These are phyloP conservation scores for Populus pruinosa DNA, from an alignment of 345 rosid genomes.

Conservation along the genomic window DNA sequence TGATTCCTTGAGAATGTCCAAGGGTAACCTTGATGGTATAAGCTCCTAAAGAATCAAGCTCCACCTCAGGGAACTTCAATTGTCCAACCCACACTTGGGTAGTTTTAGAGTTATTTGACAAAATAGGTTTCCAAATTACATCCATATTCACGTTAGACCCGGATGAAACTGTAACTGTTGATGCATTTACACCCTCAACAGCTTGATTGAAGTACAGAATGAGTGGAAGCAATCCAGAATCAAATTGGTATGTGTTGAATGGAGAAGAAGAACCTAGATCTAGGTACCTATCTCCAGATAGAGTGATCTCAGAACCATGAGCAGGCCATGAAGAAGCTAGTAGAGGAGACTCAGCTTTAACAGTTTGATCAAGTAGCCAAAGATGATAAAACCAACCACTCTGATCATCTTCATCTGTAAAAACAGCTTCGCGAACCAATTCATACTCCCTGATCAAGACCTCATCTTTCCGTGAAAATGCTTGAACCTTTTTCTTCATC, in stretches of 20 bases:
- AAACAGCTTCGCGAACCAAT: constrained; percentile 67
- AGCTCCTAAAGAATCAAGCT: constrained; percentile 26
- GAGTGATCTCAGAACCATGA: constrained; percentile 48
- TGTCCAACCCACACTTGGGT: constrained; percentile 68
- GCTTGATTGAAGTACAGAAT: constrained; percentile 73
- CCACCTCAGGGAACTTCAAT: constrained; percentile 31
- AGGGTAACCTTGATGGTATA: constrained; percentile 49
- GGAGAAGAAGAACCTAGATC: constrained; percentile 29
- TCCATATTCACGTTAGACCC: constrained; percentile 30
- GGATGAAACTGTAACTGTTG: constrained; percentile 47
- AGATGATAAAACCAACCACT: constrained; percentile 98
- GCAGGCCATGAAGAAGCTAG: constrained; percentile 82
- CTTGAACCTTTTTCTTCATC: constrained; percentile 49
- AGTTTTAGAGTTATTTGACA: constrained; percentile 28
- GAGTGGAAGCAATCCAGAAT: constrained; percentile 54
- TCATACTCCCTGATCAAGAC: constrained; percentile 66
- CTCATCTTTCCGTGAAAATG: constrained; percentile 46
- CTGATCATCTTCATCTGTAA: constrained; percentile 87
- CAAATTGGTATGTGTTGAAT: constrained; percentile 28
- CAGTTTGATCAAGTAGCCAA: constrained; percentile 91
- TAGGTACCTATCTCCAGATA: constrained; percentile 36
- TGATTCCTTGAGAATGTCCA: constrained; percentile 63
- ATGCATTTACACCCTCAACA: constrained; percentile 66
- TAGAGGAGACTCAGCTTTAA: constrained; percentile 54
- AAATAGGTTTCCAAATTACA: constrained; percentile 65